Base-by-base conservation (phyloP, 306 rosid species). In the Prunus padus region DNA sequence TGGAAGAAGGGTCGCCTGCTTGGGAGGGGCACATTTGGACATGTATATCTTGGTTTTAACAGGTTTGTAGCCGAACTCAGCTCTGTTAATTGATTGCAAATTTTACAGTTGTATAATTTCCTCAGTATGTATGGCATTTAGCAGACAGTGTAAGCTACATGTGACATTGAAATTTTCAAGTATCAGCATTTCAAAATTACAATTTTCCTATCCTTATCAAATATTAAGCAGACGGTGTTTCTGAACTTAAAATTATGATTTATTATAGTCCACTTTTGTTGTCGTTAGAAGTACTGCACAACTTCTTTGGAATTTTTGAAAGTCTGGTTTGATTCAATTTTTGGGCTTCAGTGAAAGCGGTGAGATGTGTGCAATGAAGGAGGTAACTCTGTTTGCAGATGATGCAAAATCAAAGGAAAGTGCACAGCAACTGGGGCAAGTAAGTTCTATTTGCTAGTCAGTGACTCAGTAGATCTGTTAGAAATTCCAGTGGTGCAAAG, bases 351-450 rank as follows among this genome's bases (percentile, higher is more conserved):
- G 98, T 79, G 96, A 88, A 77, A 88, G 95, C 51, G 98, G 98
- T 78, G 97, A 94, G 77, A 92, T 94, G 96, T 94, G 98, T 77
- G 98, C 97, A 78, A 88, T 94, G 96, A 94, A 94, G 93, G 98
- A 94, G 88, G 98, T 94, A 40, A 92, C 93, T 61, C 74, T 94
- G 78, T 92, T 94, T 84, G 84, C 98, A 46, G 98, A 94, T 82
- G 98, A 94, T 85, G 96, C 93, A 54, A 94, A 94, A 83, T 94
- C 97, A 18, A 86, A 75, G 84, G 97, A 94, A 86, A 86, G 97
- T 80, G 93, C 93, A 8, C 89, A 92, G 91, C 98, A 94, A 83
- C 61, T 93, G 67, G 84, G 83, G 71, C 98, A 93, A 76, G 98
- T 93, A 86, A 75, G 93, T 76, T 70, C 26, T 62, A 63, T 20